phyloP scores from a whole-genome alignment of 2,329 filamentous ascomycete genomes.

The Fusarium sp. region DNA sequence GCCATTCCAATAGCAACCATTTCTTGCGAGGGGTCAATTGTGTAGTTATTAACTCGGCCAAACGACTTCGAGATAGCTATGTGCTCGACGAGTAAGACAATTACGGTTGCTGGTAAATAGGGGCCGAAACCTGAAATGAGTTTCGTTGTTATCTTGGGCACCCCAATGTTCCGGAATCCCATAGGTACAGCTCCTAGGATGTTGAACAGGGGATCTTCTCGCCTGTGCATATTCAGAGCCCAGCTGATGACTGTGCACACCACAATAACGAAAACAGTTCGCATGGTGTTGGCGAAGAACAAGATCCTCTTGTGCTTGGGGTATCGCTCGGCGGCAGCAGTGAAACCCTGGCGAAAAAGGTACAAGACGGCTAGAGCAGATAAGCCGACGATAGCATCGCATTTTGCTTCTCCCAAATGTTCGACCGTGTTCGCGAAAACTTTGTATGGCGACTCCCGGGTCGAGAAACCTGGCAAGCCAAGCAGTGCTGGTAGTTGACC shows the following conservation, averaged over 20 bases:
- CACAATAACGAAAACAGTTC: conserved; percentile 91
- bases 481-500: conserved; percentile 87
- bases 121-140: conserved; percentile 77
- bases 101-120: conserved; percentile 86
- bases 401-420: conserved; percentile 71
- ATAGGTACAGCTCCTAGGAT: conserved; percentile 80
- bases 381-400: conserved; percentile 93
- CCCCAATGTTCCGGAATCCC: conserved; percentile 83
- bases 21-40: conserved; percentile 94
- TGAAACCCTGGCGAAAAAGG: conserved; percentile 75
- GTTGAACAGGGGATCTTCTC: conserved; percentile 73
- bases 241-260: conserved; percentile 94
- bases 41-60: conserved; percentile 94
- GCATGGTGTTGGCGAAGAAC: conserved; percentile 92
- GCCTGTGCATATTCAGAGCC: conserved; percentile 79
- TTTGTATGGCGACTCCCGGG: conserved; percentile 80
- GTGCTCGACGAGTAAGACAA: conserved; percentile 96
- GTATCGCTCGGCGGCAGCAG: conserved; percentile 73
- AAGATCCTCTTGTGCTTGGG: conserved; percentile 78
- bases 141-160: conserved; percentile 73
- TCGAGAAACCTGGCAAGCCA: conserved; percentile 81
- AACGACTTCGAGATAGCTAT: conserved; percentile 98
- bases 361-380: conserved; percentile 84
- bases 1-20: conserved; percentile 93
- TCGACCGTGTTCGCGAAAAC: conserved; percentile 88